phyloP scores from a whole-genome alignment of 192 early-diverging fungal species.

The Phlyctochytrium arcticum region DNA sequence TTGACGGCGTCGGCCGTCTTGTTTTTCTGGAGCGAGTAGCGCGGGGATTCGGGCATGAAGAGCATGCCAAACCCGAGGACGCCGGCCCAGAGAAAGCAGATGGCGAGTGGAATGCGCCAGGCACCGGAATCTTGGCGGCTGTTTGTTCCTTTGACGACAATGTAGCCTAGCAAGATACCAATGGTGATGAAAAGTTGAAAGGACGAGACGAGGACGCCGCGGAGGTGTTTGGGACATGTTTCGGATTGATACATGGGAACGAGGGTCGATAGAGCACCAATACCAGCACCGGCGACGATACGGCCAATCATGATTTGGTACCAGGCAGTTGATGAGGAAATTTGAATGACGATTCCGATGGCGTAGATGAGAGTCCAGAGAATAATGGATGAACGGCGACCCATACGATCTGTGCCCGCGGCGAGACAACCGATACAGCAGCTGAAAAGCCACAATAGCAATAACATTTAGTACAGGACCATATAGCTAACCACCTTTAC shows the following conservation, averaged over 20 bases:
- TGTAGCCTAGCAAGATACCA: conserved; percentile 27
- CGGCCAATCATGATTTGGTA: conserved; percentile 36
- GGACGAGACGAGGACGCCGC: conserved; percentile 31
- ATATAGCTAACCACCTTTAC: not conserved
- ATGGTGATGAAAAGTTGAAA: conserved; percentile 45
- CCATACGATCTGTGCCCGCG: not conserved
- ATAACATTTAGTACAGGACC: not conserved
- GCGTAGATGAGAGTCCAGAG: not conserved
- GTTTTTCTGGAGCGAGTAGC: conserved; percentile 15
- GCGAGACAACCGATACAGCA: not conserved
- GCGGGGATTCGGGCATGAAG: conserved; percentile 33
- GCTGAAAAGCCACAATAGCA: not conserved
- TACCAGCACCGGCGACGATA: conserved; percentile 36
- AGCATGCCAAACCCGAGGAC: conserved; percentile 21
- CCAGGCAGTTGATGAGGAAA: conserved; percentile 6
- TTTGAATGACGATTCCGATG: conserved; percentile 36
- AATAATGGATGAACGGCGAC: not conserved
- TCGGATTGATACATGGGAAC: conserved; percentile 46
- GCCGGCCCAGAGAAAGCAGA: conserved; percentile 22
- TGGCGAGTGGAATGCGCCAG: conserved; percentile 21
- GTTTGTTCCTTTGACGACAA: conserved; percentile 18
- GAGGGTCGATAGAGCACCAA: conserved; percentile 32
- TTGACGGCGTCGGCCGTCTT: not conserved
- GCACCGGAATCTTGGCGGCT: not conserved
- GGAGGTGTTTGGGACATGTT: conserved; percentile 34